Evolutionary conservation across 169 alveolate genomes (phyloP).

Genomic region (Eimeria mitis): DNA sequence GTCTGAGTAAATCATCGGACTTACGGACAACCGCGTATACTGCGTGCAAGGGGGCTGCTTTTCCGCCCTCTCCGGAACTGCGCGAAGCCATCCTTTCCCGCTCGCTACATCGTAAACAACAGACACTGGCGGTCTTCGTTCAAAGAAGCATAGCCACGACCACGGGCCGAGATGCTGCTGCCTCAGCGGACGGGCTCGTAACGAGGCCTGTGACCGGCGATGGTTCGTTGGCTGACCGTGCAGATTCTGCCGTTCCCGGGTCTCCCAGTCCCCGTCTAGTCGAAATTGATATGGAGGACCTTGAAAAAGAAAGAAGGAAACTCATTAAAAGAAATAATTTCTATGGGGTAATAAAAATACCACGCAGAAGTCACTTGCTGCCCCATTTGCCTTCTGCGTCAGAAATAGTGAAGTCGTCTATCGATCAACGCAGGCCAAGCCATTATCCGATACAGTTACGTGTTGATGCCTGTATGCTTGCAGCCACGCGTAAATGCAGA

Average conservation of each 20-base stretch:
- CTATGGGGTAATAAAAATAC: not conserved
- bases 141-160: conserved; percentile 4
- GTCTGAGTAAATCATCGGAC: not conserved
- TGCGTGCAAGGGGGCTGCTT: not conserved
- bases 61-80: not conserved
- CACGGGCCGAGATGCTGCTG: not conserved
- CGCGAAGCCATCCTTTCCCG: not conserved
- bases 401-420: not conserved
- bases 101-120: not conserved
- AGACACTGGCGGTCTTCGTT: not conserved
- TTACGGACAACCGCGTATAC: not conserved
- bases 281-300: conserved; percentile 28
- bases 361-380: not conserved
- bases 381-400: not conserved
- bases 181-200: not conserved
- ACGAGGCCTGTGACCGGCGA: not conserved
- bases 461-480: not conserved
- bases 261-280: not conserved
- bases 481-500: not conserved
- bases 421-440: not conserved
- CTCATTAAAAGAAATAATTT: conserved; percentile 30
- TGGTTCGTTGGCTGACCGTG: not conserved
- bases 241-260: not conserved
- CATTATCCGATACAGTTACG: not conserved
- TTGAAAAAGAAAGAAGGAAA: conserved; percentile 13